Base-by-base conservation (phyloP, 164 flowering plant species). In the Kalanchoe fedtschenkoi region DNA sequence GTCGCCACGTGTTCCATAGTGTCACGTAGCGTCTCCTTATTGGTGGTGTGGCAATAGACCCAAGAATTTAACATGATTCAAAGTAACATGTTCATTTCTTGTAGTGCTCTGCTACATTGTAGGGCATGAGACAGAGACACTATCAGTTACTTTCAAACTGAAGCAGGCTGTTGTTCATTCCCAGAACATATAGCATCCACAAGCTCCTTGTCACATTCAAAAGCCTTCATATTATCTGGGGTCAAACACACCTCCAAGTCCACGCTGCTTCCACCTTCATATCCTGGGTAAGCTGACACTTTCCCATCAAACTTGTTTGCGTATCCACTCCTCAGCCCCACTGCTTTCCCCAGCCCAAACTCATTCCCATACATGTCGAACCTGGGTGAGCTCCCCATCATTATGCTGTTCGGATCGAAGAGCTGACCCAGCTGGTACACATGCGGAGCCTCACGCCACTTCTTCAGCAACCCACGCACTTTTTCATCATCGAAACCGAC, bases 301-400 rank as follows among this genome's bases (percentile, higher is more conserved):
- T 72, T 75, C 44, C 89, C 89, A 9, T 74, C 78, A 38, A 67
- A 71, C 62, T 78, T 82, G 38, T 71, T 54, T 1, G 72, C 85
- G 24, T 64, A 77, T 0, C 89, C 89, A 35, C 82, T 74, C 0
- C 83, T 69, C 46, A 76, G 66, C 1, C 81, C 81, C 60, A 82
- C 57, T 1, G 81, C 78, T 58, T 69, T 75, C 29, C 89, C 86
- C 74, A 76, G 34, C 24, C 85, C 85, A 41, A 81, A 81, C 19
- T 81, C 85, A 43, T 60, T 68, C 2, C 74, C 76, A 21, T 79
- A 83, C 75, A 69, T 75, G 32, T 76, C 63, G 57, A 83, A 83
- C 63, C 85, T 70, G 0, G 81, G 78, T 3, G 83, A 83, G 55
- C 80, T 71, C 17, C 80, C 81, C 73, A 80, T 72, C 74, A 73